phyloP scores from a whole-genome alignment of 2,329 filamentous ascomycete species.

The Diaporthe ilicicola region DNA sequence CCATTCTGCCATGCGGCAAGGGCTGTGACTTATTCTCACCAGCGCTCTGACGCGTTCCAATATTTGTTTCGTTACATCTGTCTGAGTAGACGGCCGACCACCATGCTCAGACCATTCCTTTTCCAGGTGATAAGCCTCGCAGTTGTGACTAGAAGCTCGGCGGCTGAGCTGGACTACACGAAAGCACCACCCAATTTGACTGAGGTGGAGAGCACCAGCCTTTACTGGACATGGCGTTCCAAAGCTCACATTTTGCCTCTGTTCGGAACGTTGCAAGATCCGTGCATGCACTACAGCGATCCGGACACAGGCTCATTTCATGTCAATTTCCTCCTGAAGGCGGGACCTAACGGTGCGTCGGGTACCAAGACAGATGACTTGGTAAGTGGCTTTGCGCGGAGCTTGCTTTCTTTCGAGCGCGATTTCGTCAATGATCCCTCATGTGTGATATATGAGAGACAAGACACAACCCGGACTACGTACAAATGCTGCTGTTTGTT shows the following conservation, averaged over 20 bases:
- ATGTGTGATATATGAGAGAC: not conserved
- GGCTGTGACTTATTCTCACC: not conserved
- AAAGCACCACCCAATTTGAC: constrained; percentile 48
- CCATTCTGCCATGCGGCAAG: not conserved
- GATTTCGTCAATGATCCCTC: not conserved
- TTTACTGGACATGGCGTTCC: constrained; percentile 43
- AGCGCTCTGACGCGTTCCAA: not conserved
- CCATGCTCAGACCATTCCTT: not conserved
- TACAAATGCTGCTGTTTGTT: no score
- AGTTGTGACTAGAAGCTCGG: not conserved
- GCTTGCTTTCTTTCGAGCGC: not conserved
- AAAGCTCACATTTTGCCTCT: constrained; percentile 51
- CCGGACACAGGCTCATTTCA: constrained; percentile 54
- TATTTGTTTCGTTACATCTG: not conserved
- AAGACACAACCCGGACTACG: not conserved
- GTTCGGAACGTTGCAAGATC: constrained; percentile 51
- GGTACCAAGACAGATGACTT: constrained; percentile 52
- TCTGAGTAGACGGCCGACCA: not conserved
- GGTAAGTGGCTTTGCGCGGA: not conserved
- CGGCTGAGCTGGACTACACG: not conserved
- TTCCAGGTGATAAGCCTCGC: not conserved
- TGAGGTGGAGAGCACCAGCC: constrained; percentile 45
- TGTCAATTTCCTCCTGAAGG: constrained; percentile 49
- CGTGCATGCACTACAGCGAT: constrained; percentile 55
- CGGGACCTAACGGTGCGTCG: constrained; percentile 39